These are phyloP conservation scores for Lodderomyces parapsilosis DNA, from an alignment of 1,139 yeast genomes.

Conservation along the genomic window DNA sequence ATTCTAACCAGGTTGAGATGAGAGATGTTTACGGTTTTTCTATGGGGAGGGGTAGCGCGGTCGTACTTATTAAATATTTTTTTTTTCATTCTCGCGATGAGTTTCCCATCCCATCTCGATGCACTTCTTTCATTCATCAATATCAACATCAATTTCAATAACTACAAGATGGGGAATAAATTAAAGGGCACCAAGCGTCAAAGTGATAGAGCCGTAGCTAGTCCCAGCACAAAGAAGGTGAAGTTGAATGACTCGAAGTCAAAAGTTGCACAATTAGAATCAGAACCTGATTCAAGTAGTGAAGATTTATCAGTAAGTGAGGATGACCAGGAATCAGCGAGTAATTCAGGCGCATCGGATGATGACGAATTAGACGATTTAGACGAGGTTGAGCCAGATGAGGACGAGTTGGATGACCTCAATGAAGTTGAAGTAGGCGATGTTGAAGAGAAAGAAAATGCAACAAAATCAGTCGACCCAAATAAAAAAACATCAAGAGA, in stretches of 20 bases:
- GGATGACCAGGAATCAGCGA: constrained; percentile 14
- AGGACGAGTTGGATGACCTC: constrained; percentile 20
- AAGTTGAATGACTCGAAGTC: constrained; percentile 17
- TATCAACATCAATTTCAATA: too few relatives aligned
- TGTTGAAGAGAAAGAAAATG: constrained; percentile 20
- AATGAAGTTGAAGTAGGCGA: constrained; percentile 7
- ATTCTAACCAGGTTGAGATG: too few relatives aligned
- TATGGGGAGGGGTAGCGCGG: too few relatives aligned
- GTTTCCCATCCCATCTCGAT: too few relatives aligned
- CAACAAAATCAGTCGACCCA: constrained; percentile 26
- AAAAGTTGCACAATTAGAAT: constrained; percentile 14
- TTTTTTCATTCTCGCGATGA: too few relatives aligned
- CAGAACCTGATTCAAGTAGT: constrained; percentile 13
- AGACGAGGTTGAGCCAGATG: constrained; percentile 6
- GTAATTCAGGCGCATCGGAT: constrained; percentile 18
- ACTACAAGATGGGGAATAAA: constrained; percentile 21
- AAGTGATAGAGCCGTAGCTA: constrained; percentile 15
- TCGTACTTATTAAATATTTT: too few relatives aligned
- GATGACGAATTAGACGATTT: constrained; percentile 13
- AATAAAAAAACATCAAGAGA: constrained; percentile 58
- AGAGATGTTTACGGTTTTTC: too few relatives aligned
- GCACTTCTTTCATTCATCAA: too few relatives aligned
- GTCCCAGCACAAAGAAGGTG: constrained; percentile 25
- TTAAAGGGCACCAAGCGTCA: constrained; percentile 31
- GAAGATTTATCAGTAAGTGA: constrained; percentile 14